Evolutionary conservation across 2,329 filamentous ascomycete species (phyloP), one percentile per base, ranked within the genome.

Genomic region (Chaetothyriales sp.): DNA sequence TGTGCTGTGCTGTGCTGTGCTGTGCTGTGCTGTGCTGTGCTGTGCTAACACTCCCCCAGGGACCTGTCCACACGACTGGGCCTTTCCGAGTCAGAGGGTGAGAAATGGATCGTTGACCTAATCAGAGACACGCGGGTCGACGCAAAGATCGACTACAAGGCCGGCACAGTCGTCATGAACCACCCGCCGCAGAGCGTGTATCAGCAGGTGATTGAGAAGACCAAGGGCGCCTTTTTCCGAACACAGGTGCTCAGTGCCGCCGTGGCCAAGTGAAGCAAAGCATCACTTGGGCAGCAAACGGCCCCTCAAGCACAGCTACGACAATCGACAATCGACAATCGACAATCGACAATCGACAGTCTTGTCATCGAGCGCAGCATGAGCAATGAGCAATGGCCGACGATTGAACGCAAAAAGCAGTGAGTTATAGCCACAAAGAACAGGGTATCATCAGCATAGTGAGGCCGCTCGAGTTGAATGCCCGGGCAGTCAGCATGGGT

Each of bases 81-180:
- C 60, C 78, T 98, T 59, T 88, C 85, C 67, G 83, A 89, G 64
- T 88, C 94, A 66, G 92, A 97, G 66, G 92, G 92, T 64, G 92
- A 98, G 81, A 98, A 98, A 77, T 98, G 92, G 92, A 98, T 98
- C 65, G 92, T 98, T 63, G 98, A 98, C 76, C 79, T 98, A 59
- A 98, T 98, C 72, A 85, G 92, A 58, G 92, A 98, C 73, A 98
- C 92, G 20, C 81, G 89, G 57, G 86, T 98, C 58, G 92, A 98
- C 67, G 92, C 92, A 65, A 98, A 98, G 81, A 97, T 97, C 67
- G 92, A 98, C 74, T 95, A 94, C 75, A 88, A 97, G 76, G 87
- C 94, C 73, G 92, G 92, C 66, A 97, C 92, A 51, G 92, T 98
- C 50, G 82, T 97, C 62, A 98, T 98, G 90, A 97, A 98, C 77